These are phyloP conservation scores for Podaxis sp. DNA, from an alignment of 768 basidiomycete genomes.

Conservation along the genomic window DNA sequence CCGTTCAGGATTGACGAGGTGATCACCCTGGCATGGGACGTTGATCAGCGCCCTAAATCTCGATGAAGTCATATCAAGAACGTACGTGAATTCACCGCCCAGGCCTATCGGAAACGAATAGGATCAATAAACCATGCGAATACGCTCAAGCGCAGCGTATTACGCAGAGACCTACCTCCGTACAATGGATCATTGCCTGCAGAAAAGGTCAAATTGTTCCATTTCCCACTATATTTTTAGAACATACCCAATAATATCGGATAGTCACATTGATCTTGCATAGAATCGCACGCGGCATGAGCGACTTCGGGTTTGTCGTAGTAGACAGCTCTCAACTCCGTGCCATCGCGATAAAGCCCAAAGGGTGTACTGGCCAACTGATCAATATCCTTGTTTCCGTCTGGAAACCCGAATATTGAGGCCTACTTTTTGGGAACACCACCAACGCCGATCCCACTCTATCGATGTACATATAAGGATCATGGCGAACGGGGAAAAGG, in stretches of 20 bases:
- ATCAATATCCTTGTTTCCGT: neutral
- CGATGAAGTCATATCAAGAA: neutral
- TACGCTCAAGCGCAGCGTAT: neutral
- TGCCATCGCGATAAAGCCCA: conserved; percentile 77
- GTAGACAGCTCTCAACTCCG: conserved; percentile 73
- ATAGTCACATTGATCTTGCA: conserved; percentile 69
- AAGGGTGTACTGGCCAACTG: conserved; percentile 56
- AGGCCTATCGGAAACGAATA: conserved; percentile 44
- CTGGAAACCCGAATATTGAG: neutral
- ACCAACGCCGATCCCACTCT: conserved; percentile 74
- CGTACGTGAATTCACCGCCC: conserved; percentile 79
- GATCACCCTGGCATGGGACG: conserved; percentile 51
- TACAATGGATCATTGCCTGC: conserved; percentile 77
- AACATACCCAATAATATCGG: conserved; percentile 68
- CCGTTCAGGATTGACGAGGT: conserved; percentile 77
- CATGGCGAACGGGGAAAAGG: neutral
- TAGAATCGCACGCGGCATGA: conserved; percentile 61
- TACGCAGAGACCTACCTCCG: conserved; percentile 52
- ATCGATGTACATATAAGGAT: conserved; percentile 2
- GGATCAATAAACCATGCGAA: neutral
- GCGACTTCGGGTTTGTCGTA: conserved; percentile 69
- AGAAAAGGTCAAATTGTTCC: neutral
- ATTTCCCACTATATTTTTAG: neutral
- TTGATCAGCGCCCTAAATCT: neutral
- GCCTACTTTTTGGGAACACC: conserved; percentile 69